Conservation (phyloP, 139 green algal species). For the Chlamydomonas schloesseri region DNA sequence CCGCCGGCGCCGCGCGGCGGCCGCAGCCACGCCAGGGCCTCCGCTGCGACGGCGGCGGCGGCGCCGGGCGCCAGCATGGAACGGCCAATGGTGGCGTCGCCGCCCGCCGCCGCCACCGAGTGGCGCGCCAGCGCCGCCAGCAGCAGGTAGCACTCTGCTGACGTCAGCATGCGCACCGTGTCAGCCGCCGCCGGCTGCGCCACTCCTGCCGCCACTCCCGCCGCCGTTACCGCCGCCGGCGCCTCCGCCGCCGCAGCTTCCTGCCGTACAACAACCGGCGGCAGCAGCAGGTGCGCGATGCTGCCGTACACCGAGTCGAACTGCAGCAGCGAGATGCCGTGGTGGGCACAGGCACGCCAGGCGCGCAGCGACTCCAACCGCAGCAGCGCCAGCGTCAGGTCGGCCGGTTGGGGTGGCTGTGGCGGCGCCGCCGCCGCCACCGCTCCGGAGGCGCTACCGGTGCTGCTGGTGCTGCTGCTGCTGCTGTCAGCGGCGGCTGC, state of each 20-base stretch:
- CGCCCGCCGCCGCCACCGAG: conserved; percentile 14
- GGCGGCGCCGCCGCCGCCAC: background rate
- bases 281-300: conserved; percentile 36
- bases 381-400: conserved; percentile 17
- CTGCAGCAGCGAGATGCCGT: conserved; percentile 49
- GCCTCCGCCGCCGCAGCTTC: background rate
- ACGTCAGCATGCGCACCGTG: conserved; percentile 35
- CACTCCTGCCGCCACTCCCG: too few species aligned
- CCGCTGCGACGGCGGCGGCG: conserved; percentile 40
- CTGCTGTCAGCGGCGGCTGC: background rate
- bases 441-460: too few species aligned
- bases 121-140: conserved; percentile 55
- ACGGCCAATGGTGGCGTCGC: conserved; percentile 40
- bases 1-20: background rate
- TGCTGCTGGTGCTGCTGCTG: too few species aligned
- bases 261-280: background rate
- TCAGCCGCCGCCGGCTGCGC: background rate
- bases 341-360: conserved; percentile 63
- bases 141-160: conserved; percentile 47
- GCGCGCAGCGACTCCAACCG: conserved; percentile 63
- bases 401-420: background rate
- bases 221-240: too few species aligned
- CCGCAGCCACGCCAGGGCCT: conserved; percentile 36
- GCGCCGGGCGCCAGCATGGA: conserved; percentile 46
- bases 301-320: conserved; percentile 65